Base-by-base conservation (phyloP, 306 rosid genomes). In the Aeschynomene evenia region DNA sequence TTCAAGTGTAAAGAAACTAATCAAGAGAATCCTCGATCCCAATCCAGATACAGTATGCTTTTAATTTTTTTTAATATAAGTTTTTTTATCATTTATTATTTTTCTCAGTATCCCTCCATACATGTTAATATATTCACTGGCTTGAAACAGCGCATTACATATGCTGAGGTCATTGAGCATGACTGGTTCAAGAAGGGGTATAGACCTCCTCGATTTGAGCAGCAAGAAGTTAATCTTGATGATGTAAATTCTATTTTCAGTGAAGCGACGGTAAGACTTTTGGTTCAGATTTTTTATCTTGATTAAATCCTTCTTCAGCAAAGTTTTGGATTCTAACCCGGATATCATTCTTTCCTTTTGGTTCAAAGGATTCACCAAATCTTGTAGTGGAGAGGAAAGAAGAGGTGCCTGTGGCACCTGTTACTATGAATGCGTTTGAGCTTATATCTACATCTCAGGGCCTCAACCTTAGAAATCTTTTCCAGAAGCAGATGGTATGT, bases 171-270 rank as follows among this genome's bases (percentile, higher is more conserved):
- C 9, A 80, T 84, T 62, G 86, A 84, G 80, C 81, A 86, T 77
- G 97, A 79, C 49, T 91, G 97, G 97, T 91, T 91, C 83, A 88
- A 79, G 83, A 88, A 84, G 71, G 96, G 85, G 39, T 82, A 90
- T 69, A 79, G 77, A 48, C 82, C 88, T 45, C 90, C 90, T 19
- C 63, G 45, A 49, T 85, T 82, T 48, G 82, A 68, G 66, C 83
- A 82, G 72, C 87, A 67, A 12, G 85, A 81, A 75, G 80, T 85
- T 74, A 73, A 51, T 69, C 87, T 85, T 48, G 91, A 77, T 66
- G 89, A 90, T 34, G 73, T 87, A 64, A 74, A 86, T 72, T 74
- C 81, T 63, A 82, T 86, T 59, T 86, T 90, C 64, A 53, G 59
- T 67, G 86, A 77, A 72, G 66, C 85, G 13, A 72, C 18, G 84